Percentiles rank a stretch among this genome's conserved stretches.
Conservation (phyloP, 768 basidiomycete genomes). For the Candolleomyces efflorescens region DNA sequence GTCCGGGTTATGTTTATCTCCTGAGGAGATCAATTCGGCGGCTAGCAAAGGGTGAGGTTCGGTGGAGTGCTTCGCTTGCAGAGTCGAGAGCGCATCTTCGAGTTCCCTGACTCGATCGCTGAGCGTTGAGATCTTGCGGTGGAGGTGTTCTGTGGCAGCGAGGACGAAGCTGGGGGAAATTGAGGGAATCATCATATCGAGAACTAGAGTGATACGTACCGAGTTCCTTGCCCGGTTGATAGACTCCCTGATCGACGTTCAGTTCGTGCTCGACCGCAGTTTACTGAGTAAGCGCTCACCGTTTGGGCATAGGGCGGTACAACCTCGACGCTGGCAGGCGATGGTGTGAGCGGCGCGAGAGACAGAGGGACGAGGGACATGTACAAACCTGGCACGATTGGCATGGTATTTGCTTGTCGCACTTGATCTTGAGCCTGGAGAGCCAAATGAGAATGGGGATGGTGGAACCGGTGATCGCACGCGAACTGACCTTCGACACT, state of each 20-base stretch:
- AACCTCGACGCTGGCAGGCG: conserved; percentile 51
- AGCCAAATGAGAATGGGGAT: conserved; percentile 11
- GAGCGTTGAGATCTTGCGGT: conserved; percentile 51
- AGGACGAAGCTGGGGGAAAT: conserved; percentile 43
- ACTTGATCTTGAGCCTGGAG: conserved; percentile 69
- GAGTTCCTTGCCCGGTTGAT: conserved; percentile 76
- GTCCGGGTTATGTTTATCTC: conserved; percentile 20
- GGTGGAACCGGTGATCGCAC: conserved; percentile 49
- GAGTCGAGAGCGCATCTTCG: conserved; percentile 52
- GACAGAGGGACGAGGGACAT: not conserved
- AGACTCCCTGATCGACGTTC: conserved; percentile 46
- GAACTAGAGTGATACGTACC: conserved; percentile 29
- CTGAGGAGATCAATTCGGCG: conserved; percentile 43
- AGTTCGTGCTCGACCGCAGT: too few relatives aligned
- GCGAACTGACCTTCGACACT: conserved; percentile 57
- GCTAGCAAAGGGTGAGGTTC: conserved; percentile 59
- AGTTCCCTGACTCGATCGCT: conserved; percentile 51
- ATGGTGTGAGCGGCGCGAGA: not conserved
- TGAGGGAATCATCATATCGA: not conserved
- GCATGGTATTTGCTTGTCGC: conserved; percentile 79
- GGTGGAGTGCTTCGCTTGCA: conserved; percentile 47
- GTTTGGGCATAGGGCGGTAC: conserved; percentile 68
- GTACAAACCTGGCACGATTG: conserved; percentile 63
- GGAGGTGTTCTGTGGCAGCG: conserved; percentile 63
- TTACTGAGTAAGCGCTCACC: conserved; percentile 32